These are phyloP conservation scores for Meredithiella fracta DNA, from an alignment of 2,329 filamentous ascomycete genomes.

Conservation along the genomic window DNA sequence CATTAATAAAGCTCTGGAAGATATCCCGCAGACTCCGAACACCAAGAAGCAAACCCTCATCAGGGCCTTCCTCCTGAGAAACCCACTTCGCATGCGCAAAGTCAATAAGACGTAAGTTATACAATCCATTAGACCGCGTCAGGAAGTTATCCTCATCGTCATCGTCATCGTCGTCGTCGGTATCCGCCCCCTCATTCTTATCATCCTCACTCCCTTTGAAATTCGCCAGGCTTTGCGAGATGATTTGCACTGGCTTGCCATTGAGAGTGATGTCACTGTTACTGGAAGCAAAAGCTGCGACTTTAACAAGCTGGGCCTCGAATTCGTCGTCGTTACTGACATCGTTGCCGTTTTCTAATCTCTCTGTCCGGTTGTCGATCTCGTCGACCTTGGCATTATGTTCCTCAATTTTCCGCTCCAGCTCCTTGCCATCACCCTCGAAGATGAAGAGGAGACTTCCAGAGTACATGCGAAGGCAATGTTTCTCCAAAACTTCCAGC, in stretches of 20 bases:
- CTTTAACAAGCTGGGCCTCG: constrained; percentile 22
- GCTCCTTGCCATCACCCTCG: constrained; percentile 42
- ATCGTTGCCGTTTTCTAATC: constrained; percentile 26
- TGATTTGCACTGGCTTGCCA: constrained; percentile 12
- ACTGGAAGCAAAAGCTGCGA: constrained; percentile 37
- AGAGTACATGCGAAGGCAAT: constrained; percentile 50
- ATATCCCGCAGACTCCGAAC: constrained; percentile 56
- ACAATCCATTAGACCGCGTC: constrained; percentile 32
- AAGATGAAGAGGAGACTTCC: constrained; percentile 46
- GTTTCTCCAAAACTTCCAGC: constrained; percentile 33
- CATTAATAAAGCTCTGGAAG: constrained; percentile 44
- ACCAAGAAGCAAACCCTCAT: constrained; percentile 66
- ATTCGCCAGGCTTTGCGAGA: background rate
- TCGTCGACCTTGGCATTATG: constrained; percentile 32
- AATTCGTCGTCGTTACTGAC: constrained; percentile 23
- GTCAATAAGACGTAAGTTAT: constrained; percentile 77
- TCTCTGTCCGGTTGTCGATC: constrained; percentile 31
- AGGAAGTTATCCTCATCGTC: constrained; percentile 34
- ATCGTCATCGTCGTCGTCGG: constrained; percentile 23
- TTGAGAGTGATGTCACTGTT: constrained; percentile 22
- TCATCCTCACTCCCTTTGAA: constrained; percentile 20
- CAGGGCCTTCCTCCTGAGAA: constrained; percentile 56
- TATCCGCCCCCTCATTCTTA: constrained; percentile 32
- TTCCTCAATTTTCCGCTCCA: constrained; percentile 37
- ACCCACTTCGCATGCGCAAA: constrained; percentile 87